Conservation (phyloP, 805 yeast genomes). For the Ogataea nonfermentans region DNA sequence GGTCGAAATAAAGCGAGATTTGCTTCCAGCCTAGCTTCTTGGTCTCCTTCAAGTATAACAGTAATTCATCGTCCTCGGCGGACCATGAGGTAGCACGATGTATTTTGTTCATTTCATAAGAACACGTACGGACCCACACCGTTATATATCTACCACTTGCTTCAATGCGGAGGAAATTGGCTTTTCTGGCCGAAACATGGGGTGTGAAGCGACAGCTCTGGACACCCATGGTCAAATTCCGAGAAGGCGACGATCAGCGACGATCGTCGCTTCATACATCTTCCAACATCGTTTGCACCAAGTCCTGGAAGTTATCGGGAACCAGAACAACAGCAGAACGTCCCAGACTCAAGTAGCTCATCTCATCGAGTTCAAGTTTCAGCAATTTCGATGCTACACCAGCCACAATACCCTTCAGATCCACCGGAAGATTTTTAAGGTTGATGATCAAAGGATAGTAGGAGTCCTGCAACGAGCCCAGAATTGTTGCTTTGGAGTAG, state of each 20-base stretch:
- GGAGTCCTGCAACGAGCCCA: conserved; percentile 57
- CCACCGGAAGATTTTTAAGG: conserved; percentile 51
- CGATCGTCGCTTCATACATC: conserved; percentile 7
- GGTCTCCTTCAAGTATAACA: conserved; percentile 75
- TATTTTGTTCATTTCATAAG: not conserved
- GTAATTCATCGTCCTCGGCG: conserved; percentile 65
- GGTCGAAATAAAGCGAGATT: conserved; percentile 69
- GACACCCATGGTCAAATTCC: conserved; percentile 4
- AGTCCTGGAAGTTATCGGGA: conserved; percentile 41
- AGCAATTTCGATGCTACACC: conserved; percentile 55
- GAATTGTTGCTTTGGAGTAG: conserved; percentile 40
- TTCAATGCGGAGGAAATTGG: conserved; percentile 4
- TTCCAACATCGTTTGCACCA: conserved; percentile 16
- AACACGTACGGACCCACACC: not conserved
- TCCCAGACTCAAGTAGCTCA: conserved; percentile 62
- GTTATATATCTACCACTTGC: not conserved
- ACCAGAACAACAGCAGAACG: conserved; percentile 58
- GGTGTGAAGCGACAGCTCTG: not conserved
- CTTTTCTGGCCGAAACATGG: conserved; percentile 1
- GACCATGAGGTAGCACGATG: conserved; percentile 54
- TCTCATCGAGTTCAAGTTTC: conserved; percentile 38
- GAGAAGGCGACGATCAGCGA: not conserved
- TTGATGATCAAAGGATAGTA: conserved; percentile 58
- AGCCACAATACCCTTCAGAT: conserved; percentile 65
- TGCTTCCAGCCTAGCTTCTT: conserved; percentile 89